phyloP scores from a whole-genome alignment of 768 basidiomycete genomes.

The Piloderma croceum region DNA sequence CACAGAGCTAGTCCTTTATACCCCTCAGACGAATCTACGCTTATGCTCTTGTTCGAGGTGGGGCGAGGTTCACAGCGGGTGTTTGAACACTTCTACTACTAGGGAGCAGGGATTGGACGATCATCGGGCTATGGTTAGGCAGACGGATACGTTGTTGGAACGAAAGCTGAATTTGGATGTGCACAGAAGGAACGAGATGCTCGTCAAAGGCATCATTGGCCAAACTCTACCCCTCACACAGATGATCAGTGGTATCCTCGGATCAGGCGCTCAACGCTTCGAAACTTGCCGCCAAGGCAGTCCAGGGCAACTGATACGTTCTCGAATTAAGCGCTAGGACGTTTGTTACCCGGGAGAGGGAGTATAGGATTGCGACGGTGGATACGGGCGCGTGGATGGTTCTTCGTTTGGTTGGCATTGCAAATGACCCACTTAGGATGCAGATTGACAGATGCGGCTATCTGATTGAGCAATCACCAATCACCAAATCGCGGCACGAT shows the following conservation, averaged over 20 bases:
- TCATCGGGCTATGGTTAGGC: constrained; percentile 84
- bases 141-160: constrained; percentile 62
- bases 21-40: too few species aligned
- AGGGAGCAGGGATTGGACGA: constrained; percentile 85
- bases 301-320: constrained; percentile 99
- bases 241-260: constrained; percentile 71
- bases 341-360: constrained; percentile 64
- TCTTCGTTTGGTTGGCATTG: too few species aligned
- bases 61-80: too few species aligned
- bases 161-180: constrained; percentile 17
- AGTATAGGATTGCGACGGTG: constrained; percentile 87
- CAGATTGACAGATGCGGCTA: too few species aligned
- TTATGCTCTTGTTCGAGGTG: too few species aligned
- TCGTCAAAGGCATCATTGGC: constrained; percentile 99
- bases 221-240: constrained; percentile 85
- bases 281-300: constrained; percentile 78
- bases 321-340: constrained; percentile 78
- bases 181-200: constrained; percentile 55
- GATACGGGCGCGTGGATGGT: constrained; percentile 99
- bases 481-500: too few species aligned
- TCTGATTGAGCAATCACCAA: too few species aligned
- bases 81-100: constrained; percentile 97
- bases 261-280: constrained; percentile 66
- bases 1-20: too few species aligned
- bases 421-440: too few species aligned